These are phyloP conservation scores for Neurospora africana DNA, from an alignment of 495 filamentous ascomycete species.

Conservation along the genomic window DNA sequence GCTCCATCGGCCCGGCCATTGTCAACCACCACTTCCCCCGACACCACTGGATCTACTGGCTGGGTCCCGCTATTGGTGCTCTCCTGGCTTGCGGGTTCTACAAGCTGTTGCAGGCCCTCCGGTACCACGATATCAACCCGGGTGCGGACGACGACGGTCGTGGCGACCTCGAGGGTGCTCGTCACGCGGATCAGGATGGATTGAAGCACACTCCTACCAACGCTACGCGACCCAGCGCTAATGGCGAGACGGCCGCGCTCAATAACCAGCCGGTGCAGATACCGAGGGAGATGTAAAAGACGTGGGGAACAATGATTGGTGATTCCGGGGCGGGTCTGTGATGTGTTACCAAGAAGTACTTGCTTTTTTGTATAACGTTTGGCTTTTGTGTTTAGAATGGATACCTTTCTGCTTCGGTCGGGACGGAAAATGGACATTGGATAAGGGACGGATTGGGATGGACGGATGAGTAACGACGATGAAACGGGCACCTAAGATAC, in stretches of 20 bases:
- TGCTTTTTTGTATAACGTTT: background rate
- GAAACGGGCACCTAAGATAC: background rate
- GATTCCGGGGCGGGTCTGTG: background rate
- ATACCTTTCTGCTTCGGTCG: background rate
- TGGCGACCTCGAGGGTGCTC: conserved; percentile 10
- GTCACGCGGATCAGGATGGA: background rate
- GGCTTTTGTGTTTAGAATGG: background rate
- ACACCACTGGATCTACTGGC: conserved; percentile 65
- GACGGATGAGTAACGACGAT: background rate
- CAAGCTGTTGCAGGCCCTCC: conserved; percentile 51
- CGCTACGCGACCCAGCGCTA: background rate
- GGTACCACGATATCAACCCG: conserved; percentile 65
- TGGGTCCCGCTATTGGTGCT: conserved; percentile 46
- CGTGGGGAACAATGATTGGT: background rate
- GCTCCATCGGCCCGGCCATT: conserved; percentile 44
- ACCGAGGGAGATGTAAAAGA: background rate
- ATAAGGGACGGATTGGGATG: background rate
- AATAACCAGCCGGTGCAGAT: background rate
- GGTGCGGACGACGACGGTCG: conserved; percentile 21
- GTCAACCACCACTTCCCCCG: conserved; percentile 50
- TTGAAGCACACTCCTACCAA: background rate
- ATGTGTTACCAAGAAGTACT: background rate
- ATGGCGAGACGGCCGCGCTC: background rate
- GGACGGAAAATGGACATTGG: background rate
- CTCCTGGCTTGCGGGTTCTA: conserved; percentile 61